Conservation (phyloP, 177 flowering plant species). For the Vitis hybrid region DNA sequence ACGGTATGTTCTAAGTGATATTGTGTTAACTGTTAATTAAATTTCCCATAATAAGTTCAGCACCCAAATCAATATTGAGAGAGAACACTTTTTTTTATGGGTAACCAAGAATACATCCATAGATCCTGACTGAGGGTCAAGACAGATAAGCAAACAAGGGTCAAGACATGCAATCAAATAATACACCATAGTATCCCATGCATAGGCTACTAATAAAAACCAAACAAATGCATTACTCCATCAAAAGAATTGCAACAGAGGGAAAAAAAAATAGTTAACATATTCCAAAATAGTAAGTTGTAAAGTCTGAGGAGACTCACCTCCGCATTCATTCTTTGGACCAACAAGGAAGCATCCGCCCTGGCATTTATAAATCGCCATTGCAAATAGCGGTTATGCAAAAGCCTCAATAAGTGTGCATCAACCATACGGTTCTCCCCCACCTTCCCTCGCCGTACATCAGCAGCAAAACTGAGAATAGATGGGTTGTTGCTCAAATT, state of each 20-base stretch:
- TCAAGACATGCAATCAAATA: not conserved
- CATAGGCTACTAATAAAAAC: too few species aligned
- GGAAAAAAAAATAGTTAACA: not conserved
- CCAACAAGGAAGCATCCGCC: slow-evolving; percentile 53
- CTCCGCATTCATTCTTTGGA: slow-evolving; percentile 66
- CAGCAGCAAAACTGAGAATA: slow-evolving; percentile 58
- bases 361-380: slow-evolving; percentile 90
- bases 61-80: too few species aligned
- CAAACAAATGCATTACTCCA: too few species aligned
- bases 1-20: too few species aligned
- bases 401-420: slow-evolving; percentile 68
- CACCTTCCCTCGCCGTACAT: slow-evolving; percentile 62
- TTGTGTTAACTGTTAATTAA: too few species aligned
- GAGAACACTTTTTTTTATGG: too few species aligned
- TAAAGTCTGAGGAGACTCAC: slow-evolving; percentile 33
- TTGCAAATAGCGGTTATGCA: slow-evolving; percentile 73
- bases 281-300: not conserved
- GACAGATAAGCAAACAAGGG: not conserved
- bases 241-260: too few species aligned
- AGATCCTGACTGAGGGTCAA: too few species aligned
- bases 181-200: too few species aligned
- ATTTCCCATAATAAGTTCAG: too few species aligned
- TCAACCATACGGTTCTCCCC: slow-evolving; percentile 66
- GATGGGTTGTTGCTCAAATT: slow-evolving; percentile 40
- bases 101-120: too few species aligned